A percentile compares a stretch with the other conserved stretches of the same genome.
Evolutionary conservation across 306 rosid species (phyloP).

Genomic region (Citrullus amarus): DNA sequence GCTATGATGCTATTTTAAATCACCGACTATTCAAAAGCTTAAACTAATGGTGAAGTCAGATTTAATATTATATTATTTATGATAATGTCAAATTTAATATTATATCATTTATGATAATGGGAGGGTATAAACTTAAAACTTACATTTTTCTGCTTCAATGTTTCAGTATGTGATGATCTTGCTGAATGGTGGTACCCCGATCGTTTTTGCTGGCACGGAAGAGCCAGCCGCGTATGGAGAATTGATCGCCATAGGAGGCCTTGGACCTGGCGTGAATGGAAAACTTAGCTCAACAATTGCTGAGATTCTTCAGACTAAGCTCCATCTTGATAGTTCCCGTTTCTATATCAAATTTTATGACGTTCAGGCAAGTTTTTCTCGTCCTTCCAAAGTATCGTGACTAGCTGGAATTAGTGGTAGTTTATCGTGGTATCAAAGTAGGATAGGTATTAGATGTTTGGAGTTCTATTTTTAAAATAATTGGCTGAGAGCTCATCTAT

Average conservation of each 20-base stretch:
- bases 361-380: slow-evolving; percentile 34
- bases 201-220: slow-evolving; percentile 80
- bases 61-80: not conserved
- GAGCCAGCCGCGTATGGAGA: slow-evolving; percentile 93
- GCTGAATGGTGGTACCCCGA: slow-evolving; percentile 74
- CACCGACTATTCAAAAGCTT: no score
- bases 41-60: no score
- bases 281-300: slow-evolving; percentile 85
- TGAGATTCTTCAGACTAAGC: slow-evolving; percentile 76
- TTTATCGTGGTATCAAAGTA: not conserved
- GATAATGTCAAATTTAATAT: no score
- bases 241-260: slow-evolving; percentile 80
- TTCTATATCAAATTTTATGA: slow-evolving; percentile 86
- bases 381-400: not conserved
- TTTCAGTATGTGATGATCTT: slow-evolving; percentile 85
- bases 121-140: not conserved
- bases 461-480: no score
- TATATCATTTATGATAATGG: not conserved
- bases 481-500: no score
- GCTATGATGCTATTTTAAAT: no score
- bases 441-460: no score
- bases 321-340: slow-evolving; percentile 69
- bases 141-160: slow-evolving; percentile 8
- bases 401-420: not conserved
- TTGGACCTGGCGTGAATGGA: slow-evolving; percentile 67